phyloP scores from a whole-genome alignment of 2,329 filamentous ascomycete genomes.

The Colletotrichum theobromicola region DNA sequence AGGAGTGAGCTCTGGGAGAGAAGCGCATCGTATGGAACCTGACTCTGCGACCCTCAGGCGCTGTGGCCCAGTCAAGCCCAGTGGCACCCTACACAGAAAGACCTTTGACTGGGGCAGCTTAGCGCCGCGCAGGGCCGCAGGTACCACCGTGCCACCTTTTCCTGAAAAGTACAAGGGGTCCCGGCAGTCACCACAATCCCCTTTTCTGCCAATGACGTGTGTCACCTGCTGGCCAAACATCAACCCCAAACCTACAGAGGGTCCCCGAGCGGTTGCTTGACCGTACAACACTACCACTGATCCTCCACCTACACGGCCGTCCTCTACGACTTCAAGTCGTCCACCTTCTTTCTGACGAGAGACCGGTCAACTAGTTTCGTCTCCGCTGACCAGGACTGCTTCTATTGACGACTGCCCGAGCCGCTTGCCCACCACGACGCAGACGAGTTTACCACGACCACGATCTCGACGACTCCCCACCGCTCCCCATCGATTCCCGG shows the following conservation, averaged over 20 bases:
- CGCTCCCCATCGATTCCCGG: background rate
- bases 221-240: constrained; percentile 22
- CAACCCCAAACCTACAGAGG: constrained; percentile 22
- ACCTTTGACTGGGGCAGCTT: constrained; percentile 8
- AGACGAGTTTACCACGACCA: background rate
- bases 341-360: background rate
- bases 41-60: background rate
- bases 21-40: background rate
- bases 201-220: constrained; percentile 24
- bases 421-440: background rate
- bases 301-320: background rate
- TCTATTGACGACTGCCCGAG: background rate
- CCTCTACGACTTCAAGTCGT: background rate
- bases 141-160: constrained; percentile 18
- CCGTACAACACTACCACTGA: constrained; percentile 16
- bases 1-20: background rate
- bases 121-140: constrained; percentile 21
- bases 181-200: constrained; percentile 21
- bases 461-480: background rate
- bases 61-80: background rate
- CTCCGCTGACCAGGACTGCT: background rate
- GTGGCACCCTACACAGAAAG: background rate
- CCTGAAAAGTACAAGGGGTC: constrained; percentile 20
- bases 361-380: background rate
- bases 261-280: constrained; percentile 20